Evolutionary conservation across 257 asterid genomes (phyloP), one percentile per base, ranked within the genome.

Genomic region (Nicotiana tabacum): DNA sequence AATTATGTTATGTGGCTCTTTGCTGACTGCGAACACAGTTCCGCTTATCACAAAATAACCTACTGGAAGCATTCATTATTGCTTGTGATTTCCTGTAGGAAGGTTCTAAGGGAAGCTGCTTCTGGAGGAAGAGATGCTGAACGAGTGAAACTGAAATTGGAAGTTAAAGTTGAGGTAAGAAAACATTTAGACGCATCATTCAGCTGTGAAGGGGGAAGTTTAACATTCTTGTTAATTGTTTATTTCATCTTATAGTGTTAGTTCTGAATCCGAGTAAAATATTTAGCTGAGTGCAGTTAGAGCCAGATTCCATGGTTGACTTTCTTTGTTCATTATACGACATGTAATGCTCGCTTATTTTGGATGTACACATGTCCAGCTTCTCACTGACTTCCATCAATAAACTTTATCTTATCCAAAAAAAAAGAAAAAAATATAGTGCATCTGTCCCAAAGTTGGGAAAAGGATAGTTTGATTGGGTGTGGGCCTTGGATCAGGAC

Each of bases 51-150:
- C 39, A 27, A 48, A 21, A 74, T 43, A 48, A 74, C 80, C 39
- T 27, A 74, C 24, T 48, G 16, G 24, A 74, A 13, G 43, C 79
- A 15, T 78, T 29, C 62, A 68, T 48, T 35, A 9, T 76, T 61
- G 15, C 27, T 64, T 77, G 24, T 60, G 53, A 85, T 61, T 78
- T 37, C 67, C 85, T 84, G 64, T 85, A 96, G 98, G 91, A 96
- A 96, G 87, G 97, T 96, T 80, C 80, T 96, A 83, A 90, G 99
- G 87, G 98, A 96, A 91, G 92, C 96, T 85, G 98, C 98, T 77
- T 92, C 97, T 0, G 97, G 98, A 77, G 94, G 92, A 86, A 89
- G 98, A 89, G 98, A 95, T 69, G 90, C 98, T 72, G 97, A 93
- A 82, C 90, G 99, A 84, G 91, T 96, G 81, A 96, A 94, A 87